phyloP scores from a whole-genome alignment of 192 early-diverging fungal genomes.

The Coemansia sp. region DNA sequence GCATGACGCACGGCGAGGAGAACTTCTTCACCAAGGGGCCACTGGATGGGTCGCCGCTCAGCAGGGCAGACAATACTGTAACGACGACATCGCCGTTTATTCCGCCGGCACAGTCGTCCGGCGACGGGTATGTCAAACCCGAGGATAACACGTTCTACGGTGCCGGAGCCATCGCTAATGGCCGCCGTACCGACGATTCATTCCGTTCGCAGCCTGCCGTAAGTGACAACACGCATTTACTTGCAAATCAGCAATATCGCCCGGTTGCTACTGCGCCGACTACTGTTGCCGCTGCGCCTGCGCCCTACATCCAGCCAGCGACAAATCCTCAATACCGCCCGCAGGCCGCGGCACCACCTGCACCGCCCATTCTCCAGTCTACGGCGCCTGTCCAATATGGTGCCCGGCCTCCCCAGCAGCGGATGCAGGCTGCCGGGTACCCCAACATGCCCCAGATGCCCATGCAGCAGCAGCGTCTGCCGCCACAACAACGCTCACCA shows the following conservation, averaged over 20 bases:
- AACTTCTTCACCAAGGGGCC: conserved; percentile 32
- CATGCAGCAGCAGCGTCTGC: conserved; percentile 9
- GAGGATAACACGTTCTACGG: conserved; percentile 6
- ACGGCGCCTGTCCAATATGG: background rate
- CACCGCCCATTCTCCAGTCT: no score
- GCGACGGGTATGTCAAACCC: conserved; percentile 34
- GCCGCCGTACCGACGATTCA: background rate
- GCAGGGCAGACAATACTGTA: conserved; percentile 8
- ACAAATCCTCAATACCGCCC: background rate
- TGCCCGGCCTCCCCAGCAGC: background rate
- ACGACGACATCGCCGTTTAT: conserved; percentile 27
- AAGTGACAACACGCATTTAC: conserved; percentile 15
- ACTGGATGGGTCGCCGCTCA: conserved; percentile 11
- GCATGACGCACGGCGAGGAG: conserved; percentile 27
- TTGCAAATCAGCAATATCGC: conserved; percentile 15
- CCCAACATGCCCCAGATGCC: background rate
- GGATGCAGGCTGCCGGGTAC: background rate
- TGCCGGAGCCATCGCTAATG: background rate
- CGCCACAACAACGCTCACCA: background rate
- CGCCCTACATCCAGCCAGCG: background rate
- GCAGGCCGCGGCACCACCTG: no score
- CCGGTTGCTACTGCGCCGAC: background rate
- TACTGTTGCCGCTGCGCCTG: background rate
- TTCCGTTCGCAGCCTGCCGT: background rate
- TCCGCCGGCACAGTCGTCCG: conserved; percentile 15